Evolutionary conservation across 176 grass and related monocot species (phyloP), one percentile per base, ranked within the genome.

Genomic region (Sorghum bicolor): DNA sequence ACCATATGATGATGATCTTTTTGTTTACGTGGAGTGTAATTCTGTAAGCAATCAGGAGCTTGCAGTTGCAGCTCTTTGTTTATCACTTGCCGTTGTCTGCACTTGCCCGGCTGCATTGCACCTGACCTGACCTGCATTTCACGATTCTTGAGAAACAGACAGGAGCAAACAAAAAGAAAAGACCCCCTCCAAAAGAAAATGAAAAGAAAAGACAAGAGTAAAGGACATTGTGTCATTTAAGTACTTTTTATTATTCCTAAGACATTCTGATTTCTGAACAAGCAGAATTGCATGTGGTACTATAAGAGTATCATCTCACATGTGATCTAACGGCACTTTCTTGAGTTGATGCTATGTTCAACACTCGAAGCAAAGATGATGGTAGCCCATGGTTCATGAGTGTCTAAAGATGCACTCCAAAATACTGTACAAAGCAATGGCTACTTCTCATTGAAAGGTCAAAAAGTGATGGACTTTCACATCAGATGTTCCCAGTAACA

Each of bases 1-100:
- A 47, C 44, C 31, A 0, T 25, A 19, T 55, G 47, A 57, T 70
- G 10, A 47, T 37, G 67, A 61, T 61, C 25, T 31, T 33, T 82
- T 72, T 82, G 67, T 62, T 62, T 43, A 72, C 67, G 67, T 82
- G 70, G 81, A 83, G 68, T 74, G 57, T 19, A 83, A 74, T 83
- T 83, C 47, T 74, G 81, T 83, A 74, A 47, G 26, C 55, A 74
- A 72, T 83, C 39, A 73, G 13, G 65, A 55, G 16, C 5, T 74
- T 29, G 53, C 53, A 2, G 2, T 24, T 29, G 10, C 37, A n/a
- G 25, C 0, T 37, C 45, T 32, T 83, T 64, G 38, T 72, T 82
- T 82, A 72, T 73, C 70, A 47, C 5, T 45, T 43, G 16, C 24
- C 50, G 0, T 72, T 82, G 80, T 33, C 55, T 50, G 81, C 37